Evolutionary conservation across 768 basidiomycete species (phyloP).

Genomic region (Agaricus bisporus): DNA sequence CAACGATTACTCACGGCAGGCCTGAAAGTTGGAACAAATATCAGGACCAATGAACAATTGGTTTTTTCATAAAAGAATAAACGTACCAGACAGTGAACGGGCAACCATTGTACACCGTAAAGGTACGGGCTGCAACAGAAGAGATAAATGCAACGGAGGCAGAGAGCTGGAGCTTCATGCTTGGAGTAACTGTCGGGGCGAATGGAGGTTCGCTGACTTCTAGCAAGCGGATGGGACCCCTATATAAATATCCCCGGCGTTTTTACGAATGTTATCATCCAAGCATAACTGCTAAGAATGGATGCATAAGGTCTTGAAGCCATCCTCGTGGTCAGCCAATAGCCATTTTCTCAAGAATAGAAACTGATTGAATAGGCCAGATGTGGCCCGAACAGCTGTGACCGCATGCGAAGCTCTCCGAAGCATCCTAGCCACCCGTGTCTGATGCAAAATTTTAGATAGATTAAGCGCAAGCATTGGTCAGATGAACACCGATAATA

Average conservation of each 20-base stretch:
- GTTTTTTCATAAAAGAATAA: not conserved
- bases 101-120: conserved; percentile 49
- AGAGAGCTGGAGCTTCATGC: conserved; percentile 7
- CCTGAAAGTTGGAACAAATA: conserved; percentile 21
- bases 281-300: not conserved
- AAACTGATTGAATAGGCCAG: not conserved
- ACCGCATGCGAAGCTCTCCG: not conserved
- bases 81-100: conserved; percentile 61
- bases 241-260: not conserved
- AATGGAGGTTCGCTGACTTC: not conserved
- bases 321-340: not conserved
- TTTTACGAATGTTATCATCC: not conserved
- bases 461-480: not conserved
- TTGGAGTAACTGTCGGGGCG: not conserved
- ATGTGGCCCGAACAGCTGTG: not conserved
- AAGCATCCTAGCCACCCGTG: not conserved
- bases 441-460: not conserved
- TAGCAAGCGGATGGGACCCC: not conserved
- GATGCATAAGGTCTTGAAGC: conserved; percentile 5
- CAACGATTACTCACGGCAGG: conserved; percentile 23
- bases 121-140: conserved; percentile 4
- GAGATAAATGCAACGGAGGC: conserved; percentile 9
- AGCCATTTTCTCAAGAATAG: not conserved
- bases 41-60: not conserved
- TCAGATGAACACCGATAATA: not conserved